A percentile compares a stretch with the other conserved stretches of the same genome.
Evolutionary conservation across 106 monocot species (phyloP).

Genomic region (Dendrobium huoshanense): DNA sequence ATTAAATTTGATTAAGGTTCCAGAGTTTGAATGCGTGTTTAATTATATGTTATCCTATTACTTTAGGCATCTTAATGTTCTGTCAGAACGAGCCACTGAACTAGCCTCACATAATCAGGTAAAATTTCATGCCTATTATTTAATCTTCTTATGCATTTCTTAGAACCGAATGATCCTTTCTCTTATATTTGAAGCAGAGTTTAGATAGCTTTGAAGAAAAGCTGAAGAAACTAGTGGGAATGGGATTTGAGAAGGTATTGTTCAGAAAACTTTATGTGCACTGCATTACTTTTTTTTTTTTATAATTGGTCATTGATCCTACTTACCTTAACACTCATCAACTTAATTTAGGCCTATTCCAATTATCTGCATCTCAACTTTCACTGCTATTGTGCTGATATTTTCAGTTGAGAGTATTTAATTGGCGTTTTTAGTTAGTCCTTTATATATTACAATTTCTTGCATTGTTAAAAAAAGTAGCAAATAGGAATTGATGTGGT

Average conservation of each 20-base stretch:
- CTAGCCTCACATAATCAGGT: conserved; percentile 42
- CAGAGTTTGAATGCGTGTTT: background rate
- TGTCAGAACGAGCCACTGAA: conserved; percentile 22
- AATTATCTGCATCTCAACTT: background rate
- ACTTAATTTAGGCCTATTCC: background rate
- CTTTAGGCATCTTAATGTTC: conserved; percentile 34
- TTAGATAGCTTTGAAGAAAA: conserved; percentile 82
- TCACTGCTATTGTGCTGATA: too few relatives aligned
- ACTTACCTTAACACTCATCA: background rate
- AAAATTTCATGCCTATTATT: conserved; percentile 9
- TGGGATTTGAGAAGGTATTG: conserved; percentile 96
- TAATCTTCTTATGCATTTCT: conserved; percentile 2
- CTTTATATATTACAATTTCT: too few relatives aligned
- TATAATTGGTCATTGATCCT: background rate
- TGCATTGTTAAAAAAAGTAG: too few relatives aligned
- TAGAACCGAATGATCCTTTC: background rate
- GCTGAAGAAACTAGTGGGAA: conserved; percentile 72
- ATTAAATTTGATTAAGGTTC: too few relatives aligned
- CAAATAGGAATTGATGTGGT: too few relatives aligned
- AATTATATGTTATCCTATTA: conserved; percentile 1
- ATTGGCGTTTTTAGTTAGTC: too few relatives aligned
- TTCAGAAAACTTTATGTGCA: background rate
- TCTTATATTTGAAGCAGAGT: conserved; percentile 33
- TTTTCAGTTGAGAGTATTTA: too few relatives aligned
- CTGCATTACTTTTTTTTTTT: background rate